Evolutionary conservation across 768 basidiomycete genomes (phyloP).

Genomic region (Podaxis sp.): DNA sequence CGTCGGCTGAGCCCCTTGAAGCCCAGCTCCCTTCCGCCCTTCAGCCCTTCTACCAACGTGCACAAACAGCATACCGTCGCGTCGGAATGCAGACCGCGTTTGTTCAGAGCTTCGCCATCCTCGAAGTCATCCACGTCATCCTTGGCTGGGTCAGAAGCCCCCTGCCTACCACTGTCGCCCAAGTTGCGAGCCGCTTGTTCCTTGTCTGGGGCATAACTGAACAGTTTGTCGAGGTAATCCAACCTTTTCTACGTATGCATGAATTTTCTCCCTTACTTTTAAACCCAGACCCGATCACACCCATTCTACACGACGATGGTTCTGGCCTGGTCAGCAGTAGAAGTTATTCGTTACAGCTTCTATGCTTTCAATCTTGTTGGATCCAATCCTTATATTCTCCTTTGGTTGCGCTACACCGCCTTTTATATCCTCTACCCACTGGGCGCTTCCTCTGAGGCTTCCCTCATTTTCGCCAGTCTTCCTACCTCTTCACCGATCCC

Average conservation of each 20-base stretch:
- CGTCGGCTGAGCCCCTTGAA: constrained; percentile 28
- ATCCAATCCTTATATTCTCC: constrained; percentile 47
- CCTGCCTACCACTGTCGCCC: constrained; percentile 69
- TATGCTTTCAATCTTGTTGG: constrained; percentile 73
- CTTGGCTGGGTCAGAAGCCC: constrained; percentile 81
- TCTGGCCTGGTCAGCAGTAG: constrained; percentile 88
- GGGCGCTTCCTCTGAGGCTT: constrained; percentile 89
- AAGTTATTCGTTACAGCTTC: constrained; percentile 89
- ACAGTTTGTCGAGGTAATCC: constrained; percentile 58
- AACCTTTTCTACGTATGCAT: background rate
- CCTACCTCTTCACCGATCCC: constrained; percentile 46
- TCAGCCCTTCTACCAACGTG: constrained; percentile 46
- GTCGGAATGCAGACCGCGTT: constrained; percentile 62
- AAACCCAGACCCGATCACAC: constrained; percentile 56
- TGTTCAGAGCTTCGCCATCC: constrained; percentile 80
- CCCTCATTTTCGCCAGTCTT: constrained; percentile 76
- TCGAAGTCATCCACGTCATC: constrained; percentile 83
- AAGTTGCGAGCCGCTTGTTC: constrained; percentile 80
- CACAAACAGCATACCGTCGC: constrained; percentile 58
- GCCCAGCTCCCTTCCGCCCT: constrained; percentile 38
- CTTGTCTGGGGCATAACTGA: constrained; percentile 84
- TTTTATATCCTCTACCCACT: constrained; percentile 94
- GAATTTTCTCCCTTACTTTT: background rate
- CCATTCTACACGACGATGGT: constrained; percentile 91
- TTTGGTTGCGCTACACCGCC: constrained; percentile 85